Evolutionary conservation across 208 protist species (phyloP).

Genomic region (Novymonas esmeraldas): DNA sequence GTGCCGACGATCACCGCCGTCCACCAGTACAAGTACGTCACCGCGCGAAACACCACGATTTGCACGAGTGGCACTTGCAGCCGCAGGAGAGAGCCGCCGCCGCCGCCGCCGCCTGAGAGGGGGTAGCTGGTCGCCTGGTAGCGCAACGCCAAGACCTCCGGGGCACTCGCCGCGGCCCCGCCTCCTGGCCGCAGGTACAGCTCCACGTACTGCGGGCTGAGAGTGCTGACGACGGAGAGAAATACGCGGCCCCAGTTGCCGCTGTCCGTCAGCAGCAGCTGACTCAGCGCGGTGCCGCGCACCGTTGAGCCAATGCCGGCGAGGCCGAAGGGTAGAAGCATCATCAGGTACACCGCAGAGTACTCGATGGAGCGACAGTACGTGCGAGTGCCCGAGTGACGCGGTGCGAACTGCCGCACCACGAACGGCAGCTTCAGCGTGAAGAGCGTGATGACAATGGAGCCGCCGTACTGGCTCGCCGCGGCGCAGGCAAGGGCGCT

Average conservation of each 20-base stretch:
- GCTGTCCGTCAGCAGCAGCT: constrained; percentile 34
- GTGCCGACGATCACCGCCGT: constrained; percentile 54
- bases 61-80: constrained; percentile 40
- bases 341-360: constrained; percentile 48
- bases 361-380: constrained; percentile 71
- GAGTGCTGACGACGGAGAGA: constrained; percentile 51
- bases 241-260: constrained; percentile 72
- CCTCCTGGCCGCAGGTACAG: neutral
- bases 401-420: constrained; percentile 42
- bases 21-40: constrained; percentile 59
- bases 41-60: constrained; percentile 41
- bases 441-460: constrained; percentile 56
- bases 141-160: constrained; percentile 9
- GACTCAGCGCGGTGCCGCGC: constrained; percentile 35
- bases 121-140: constrained; percentile 1
- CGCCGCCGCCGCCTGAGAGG: constrained; percentile 5
- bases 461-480: constrained; percentile 40
- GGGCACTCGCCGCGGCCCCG: neutral
- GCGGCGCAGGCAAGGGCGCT: constrained; percentile 50
- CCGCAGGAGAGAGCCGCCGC: constrained; percentile 17
- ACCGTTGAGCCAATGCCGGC: constrained; percentile 60
- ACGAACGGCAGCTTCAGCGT: constrained; percentile 66
- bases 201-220: constrained; percentile 51
- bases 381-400: constrained; percentile 64
- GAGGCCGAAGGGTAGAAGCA: constrained; percentile 56